Percentiles rank a stretch among this genome's conserved stretches.
These are phyloP conservation scores for Kwoniella sp. DNA, from an alignment of 768 basidiomycete genomes.

Conservation along the genomic window DNA sequence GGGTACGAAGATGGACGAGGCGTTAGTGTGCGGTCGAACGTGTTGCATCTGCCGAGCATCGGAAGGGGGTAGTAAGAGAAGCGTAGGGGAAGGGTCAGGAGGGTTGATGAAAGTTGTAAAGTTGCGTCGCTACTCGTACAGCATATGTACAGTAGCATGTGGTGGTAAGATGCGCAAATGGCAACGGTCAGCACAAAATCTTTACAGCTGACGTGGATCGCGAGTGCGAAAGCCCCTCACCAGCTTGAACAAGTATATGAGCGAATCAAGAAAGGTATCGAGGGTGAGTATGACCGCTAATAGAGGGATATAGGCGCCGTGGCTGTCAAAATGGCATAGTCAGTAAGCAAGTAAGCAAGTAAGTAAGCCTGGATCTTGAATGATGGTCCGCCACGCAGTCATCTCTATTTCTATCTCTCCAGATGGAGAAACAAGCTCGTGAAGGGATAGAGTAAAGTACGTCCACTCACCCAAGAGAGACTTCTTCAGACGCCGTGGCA, in stretches of 20 bases:
- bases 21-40: constrained; percentile 3
- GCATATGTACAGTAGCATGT: too few relatives aligned
- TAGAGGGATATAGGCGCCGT: constrained; percentile 34
- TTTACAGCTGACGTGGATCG: too few relatives aligned
- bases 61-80: constrained; percentile 36
- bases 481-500: constrained; percentile 20
- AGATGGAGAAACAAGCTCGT: too few relatives aligned
- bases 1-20: constrained; percentile 24
- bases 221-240: constrained; percentile 1
- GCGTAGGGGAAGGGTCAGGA: constrained; percentile 38
- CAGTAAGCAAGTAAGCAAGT: too few relatives aligned
- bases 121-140: constrained; percentile 6
- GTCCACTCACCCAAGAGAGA: constrained; percentile 31
- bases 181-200: too few relatives aligned
- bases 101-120: constrained; percentile 35
- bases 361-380: too few relatives aligned
- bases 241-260: constrained; percentile 23
- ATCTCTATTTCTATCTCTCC: too few relatives aligned
- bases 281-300: constrained; percentile 20
- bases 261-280: constrained; percentile 26
- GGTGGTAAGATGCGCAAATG: too few relatives aligned
- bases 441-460: too few relatives aligned
- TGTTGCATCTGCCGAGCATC: constrained; percentile 22
- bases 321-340: too few relatives aligned
- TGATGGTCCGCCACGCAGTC: not conserved